Evolutionary conservation across 2,329 filamentous ascomycete genomes (phyloP).

Genomic region (Fusarium globosum): DNA sequence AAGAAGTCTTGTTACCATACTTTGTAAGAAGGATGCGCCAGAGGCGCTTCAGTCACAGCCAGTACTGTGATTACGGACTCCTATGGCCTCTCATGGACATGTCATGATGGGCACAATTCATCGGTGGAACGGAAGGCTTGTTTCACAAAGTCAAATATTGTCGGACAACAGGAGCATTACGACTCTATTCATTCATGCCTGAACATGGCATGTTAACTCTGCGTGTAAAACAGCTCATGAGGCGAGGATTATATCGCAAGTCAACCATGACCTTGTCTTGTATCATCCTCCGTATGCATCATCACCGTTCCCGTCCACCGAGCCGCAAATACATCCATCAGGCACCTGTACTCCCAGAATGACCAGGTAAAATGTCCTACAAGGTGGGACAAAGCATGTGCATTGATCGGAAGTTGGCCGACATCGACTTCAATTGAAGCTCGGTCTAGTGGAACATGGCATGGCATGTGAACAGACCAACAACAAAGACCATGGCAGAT

Average conservation of each 20-base stretch:
- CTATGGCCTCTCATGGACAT: neutral
- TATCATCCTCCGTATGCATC: neutral
- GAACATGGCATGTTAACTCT: neutral
- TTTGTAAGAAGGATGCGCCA: neutral
- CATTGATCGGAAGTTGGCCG: slow-evolving; percentile 25
- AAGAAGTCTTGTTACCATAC: neutral
- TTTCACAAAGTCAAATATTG: neutral
- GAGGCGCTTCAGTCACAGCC: slow-evolving; percentile 11
- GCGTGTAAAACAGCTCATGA: neutral
- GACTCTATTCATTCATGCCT: neutral
- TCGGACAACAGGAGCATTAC: slow-evolving; percentile 19
- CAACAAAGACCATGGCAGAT: neutral
- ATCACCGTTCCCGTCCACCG: slow-evolving; percentile 6
- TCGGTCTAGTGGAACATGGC: slow-evolving; percentile 15
- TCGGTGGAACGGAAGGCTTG: slow-evolving; percentile 20
- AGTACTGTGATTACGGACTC: neutral
- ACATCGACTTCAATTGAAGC: neutral
- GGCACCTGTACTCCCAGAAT: neutral
- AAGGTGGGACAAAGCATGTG: neutral
- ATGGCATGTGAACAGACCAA: slow-evolving; percentile 1
- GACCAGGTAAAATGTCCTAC: neutral
- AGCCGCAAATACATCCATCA: neutral
- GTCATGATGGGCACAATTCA: neutral
- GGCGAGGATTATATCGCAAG: neutral
- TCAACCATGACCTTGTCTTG: slow-evolving; percentile 9